Conservation (phyloP, 1,139 yeast species). For the Candida anutae region DNA sequence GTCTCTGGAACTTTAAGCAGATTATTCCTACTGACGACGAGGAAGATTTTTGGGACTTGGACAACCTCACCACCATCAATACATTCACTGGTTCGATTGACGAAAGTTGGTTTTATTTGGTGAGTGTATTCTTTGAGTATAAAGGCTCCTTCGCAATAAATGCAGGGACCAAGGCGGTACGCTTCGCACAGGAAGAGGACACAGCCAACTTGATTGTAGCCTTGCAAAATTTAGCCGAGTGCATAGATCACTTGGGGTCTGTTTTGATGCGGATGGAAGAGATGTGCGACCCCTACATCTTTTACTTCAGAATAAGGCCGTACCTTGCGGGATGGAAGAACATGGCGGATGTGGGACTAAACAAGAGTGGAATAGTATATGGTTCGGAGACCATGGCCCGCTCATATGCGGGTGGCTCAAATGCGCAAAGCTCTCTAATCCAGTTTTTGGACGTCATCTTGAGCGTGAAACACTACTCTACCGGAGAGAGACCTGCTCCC, state of each 20-base stretch:
- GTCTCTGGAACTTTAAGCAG: slow-evolving; percentile 80
- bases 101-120: slow-evolving; percentile 90
- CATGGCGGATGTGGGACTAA: slow-evolving; percentile 81
- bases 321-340: slow-evolving; percentile 92
- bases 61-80: slow-evolving; percentile 68
- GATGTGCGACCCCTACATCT: slow-evolving; percentile 90
- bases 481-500: slow-evolving; percentile 52
- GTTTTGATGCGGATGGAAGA: slow-evolving; percentile 81
- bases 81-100: slow-evolving; percentile 89
- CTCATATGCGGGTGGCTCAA: slow-evolving; percentile 80
- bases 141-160: slow-evolving; percentile 64
- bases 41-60: slow-evolving; percentile 40
- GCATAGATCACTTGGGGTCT: slow-evolving; percentile 68
- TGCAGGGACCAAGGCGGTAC: slow-evolving; percentile 56
- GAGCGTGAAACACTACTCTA: slow-evolving; percentile 69
- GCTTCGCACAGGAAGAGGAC: slow-evolving; percentile 25
- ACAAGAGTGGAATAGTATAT: slow-evolving; percentile 66
- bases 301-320: slow-evolving; percentile 81
- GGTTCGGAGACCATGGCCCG: slow-evolving; percentile 58
- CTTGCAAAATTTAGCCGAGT: slow-evolving; percentile 63
- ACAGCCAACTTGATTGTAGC: slow-evolving; percentile 29
- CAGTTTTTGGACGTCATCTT: slow-evolving; percentile 78
- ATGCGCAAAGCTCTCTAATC: slow-evolving; percentile 85
- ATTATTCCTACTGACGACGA: slow-evolving; percentile 41
- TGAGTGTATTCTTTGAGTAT: slow-evolving; percentile 79